Conservation (phyloP, 1,284 basidiomycete species). For the Agaricales sp. region DNA sequence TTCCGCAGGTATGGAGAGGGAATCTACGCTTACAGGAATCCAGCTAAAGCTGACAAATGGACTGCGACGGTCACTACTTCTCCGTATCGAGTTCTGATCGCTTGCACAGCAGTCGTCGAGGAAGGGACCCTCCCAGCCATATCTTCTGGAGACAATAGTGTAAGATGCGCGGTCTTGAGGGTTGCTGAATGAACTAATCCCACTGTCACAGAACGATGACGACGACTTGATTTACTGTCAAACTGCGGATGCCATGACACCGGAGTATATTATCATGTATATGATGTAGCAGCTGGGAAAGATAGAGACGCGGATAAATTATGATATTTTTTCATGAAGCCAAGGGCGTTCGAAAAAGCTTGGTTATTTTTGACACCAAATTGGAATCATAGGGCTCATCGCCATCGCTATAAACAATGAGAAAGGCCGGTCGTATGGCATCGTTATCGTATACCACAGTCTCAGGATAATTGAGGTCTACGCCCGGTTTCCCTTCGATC, state of each 20-base stretch:
- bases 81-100: slow-evolving; percentile 52
- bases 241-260: no score
- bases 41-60: slow-evolving; percentile 40
- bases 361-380: slow-evolving; percentile 4
- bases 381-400: slow-evolving; percentile 1
- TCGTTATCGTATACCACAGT: slow-evolving; percentile 50
- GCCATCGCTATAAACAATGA: slow-evolving; percentile 36
- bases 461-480: slow-evolving; percentile 48
- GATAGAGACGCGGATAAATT: slow-evolving; percentile 8
- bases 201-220: no score
- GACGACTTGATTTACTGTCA: no score
- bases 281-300: slow-evolving; percentile 15
- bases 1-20: slow-evolving; percentile 41
- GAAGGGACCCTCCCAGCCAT: slow-evolving; percentile 6
- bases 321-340: slow-evolving; percentile 17
- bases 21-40: slow-evolving; percentile 48
- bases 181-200: no score
- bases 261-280: slow-evolving; percentile 13
- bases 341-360: slow-evolving; percentile 17
- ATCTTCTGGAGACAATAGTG: slow-evolving; percentile 1
- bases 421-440: slow-evolving; percentile 46
- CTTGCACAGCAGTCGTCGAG: slow-evolving; percentile 38
- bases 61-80: slow-evolving; percentile 53
- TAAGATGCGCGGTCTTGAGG: no score
- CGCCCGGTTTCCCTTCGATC: slow-evolving; percentile 38